A percentile compares a stretch with the other conserved stretches of the same genome.
These are phyloP conservation scores for Trametes villosa DNA, from an alignment of 768 basidiomycete genomes.

Conservation along the genomic window DNA sequence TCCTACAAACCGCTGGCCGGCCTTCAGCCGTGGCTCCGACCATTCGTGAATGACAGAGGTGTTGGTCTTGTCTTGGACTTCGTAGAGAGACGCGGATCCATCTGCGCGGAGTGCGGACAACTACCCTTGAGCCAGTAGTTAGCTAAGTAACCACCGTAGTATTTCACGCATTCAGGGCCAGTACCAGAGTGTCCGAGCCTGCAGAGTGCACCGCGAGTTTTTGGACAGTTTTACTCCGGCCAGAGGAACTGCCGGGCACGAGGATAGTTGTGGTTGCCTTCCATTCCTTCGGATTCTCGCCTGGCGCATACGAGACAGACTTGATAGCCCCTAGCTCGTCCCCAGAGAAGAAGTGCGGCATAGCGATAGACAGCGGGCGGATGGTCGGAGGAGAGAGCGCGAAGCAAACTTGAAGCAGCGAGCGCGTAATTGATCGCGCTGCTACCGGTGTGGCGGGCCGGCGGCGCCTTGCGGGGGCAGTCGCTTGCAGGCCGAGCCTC, in stretches of 20 bases:
- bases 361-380: constrained; percentile 28
- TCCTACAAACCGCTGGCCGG: constrained; percentile 63
- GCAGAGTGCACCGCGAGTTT: constrained; percentile 37
- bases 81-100: constrained; percentile 54
- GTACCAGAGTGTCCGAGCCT: constrained; percentile 26
- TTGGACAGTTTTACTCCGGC: constrained; percentile 44
- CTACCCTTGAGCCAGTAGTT: constrained; percentile 52
- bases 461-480: not conserved
- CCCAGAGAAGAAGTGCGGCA: constrained; percentile 74
- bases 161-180: constrained; percentile 25
- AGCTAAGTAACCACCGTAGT: constrained; percentile 1
- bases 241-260: constrained; percentile 25
- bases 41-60: constrained; percentile 53
- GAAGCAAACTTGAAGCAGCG: not conserved
- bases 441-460: not conserved
- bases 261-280: constrained; percentile 40
- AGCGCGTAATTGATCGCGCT: not conserved
- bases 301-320: constrained; percentile 49
- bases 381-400: not conserved
- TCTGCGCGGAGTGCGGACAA: constrained; percentile 66
- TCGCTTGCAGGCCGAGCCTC: not conserved
- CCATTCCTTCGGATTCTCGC: constrained; percentile 33
- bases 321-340: constrained; percentile 84
- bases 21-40: constrained; percentile 64
- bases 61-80: constrained; percentile 42